These are phyloP conservation scores for Clonostachys sp. DNA, from an alignment of 2,329 filamentous ascomycete species.

Conservation along the genomic window DNA sequence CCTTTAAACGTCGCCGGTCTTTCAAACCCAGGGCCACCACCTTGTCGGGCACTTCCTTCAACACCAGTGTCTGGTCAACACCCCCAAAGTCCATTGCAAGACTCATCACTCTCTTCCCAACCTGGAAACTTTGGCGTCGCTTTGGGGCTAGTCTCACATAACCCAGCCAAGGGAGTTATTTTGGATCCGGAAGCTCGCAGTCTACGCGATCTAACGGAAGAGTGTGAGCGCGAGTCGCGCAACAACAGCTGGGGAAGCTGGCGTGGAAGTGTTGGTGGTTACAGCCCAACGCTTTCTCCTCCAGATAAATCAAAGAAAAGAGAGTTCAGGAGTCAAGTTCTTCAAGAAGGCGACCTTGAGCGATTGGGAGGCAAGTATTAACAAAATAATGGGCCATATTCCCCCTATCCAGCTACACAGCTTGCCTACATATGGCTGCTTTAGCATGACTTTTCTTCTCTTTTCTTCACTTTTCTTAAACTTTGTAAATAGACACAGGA, in stretches of 20 bases:
- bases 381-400: neutral
- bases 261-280: constrained; percentile 7
- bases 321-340: constrained; percentile 5
- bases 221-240: constrained; percentile 17
- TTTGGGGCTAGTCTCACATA: constrained; percentile 5
- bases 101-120: constrained; percentile 1
- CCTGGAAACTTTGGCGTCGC: constrained; percentile 7
- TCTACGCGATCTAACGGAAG: constrained; percentile 20
- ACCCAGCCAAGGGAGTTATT: constrained; percentile 6
- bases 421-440: too few species aligned
- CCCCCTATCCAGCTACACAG: too few species aligned
- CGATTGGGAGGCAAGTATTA: constrained; percentile 18
- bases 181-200: constrained; percentile 16
- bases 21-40: constrained; percentile 35
- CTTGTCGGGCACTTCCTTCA: constrained; percentile 33
- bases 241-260: constrained; percentile 27
- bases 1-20: constrained; percentile 9
- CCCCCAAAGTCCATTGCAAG: constrained; percentile 5
- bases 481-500: too few species aligned
- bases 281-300: constrained; percentile 4
- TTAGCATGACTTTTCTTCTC: too few species aligned
- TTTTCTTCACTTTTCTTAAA: too few species aligned
- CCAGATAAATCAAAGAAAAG: constrained; percentile 2
- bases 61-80: constrained; percentile 14
- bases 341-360: constrained; percentile 16